These are phyloP conservation scores for Citrus trifoliata DNA, from an alignment of 345 rosid genomes.

Conservation along the genomic window DNA sequence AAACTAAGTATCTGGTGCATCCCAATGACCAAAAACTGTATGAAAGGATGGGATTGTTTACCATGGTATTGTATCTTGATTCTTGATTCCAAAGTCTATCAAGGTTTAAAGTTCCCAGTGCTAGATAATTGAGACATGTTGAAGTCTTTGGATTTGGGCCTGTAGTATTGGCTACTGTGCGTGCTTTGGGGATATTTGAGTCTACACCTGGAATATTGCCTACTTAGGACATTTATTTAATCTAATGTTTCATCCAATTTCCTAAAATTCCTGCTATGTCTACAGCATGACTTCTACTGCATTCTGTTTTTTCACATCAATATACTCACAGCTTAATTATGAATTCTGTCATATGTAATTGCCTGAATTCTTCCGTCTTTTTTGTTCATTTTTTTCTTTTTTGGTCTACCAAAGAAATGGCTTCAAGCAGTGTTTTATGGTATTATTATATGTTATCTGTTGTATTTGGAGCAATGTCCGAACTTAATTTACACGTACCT, in stretches of 20 bases:
- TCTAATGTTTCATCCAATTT: not conserved
- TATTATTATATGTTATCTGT: not conserved
- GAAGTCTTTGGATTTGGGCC: not conserved
- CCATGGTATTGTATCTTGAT: not conserved
- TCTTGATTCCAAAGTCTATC: not conserved
- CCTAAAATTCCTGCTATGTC: not conserved
- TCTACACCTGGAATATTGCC: not conserved
- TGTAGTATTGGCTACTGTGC: too few relatives aligned
- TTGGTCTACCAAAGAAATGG: not conserved
- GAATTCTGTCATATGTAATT: not conserved
- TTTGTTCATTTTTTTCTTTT: not conserved
- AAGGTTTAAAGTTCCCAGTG: not conserved
- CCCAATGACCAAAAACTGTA: not conserved
- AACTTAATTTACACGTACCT: slow-evolving; percentile 25
- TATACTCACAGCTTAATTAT: not conserved
- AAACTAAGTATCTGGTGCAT: not conserved
- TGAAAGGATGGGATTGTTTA: not conserved
- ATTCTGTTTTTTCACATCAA: not conserved
- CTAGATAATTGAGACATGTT: not conserved
- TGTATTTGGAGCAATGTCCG: not conserved
- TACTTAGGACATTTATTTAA: not conserved
- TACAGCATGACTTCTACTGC: not conserved
- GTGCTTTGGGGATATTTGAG: not conserved
- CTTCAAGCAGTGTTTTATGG: not conserved
- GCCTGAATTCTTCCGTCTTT: not conserved